phyloP scores from a whole-genome alignment of 2,329 filamentous ascomycete genomes.

The Alternaria gaisen region DNA sequence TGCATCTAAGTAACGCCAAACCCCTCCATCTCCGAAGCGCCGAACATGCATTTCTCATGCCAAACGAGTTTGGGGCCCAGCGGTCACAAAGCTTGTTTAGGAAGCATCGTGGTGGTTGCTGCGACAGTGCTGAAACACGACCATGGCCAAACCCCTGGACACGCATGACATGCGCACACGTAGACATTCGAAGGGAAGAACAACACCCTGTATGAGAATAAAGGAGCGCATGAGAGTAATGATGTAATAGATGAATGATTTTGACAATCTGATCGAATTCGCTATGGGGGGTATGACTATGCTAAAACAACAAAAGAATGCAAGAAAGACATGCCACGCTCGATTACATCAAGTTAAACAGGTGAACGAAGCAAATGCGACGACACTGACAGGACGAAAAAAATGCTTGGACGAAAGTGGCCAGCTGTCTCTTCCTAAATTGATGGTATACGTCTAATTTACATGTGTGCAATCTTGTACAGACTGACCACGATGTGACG shows the following conservation, averaged over 20 bases:
- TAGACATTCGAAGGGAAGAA: not conserved
- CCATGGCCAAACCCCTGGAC: not conserved
- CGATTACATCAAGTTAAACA: slow-evolving; percentile 26
- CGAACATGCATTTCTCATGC: slow-evolving; percentile 23
- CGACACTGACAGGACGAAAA: slow-evolving; percentile 4
- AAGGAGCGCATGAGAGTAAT: not conserved
- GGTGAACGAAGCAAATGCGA: slow-evolving; percentile 17
- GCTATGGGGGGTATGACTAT: slow-evolving; percentile 21
- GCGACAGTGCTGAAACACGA: slow-evolving; percentile 39
- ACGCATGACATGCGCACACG: slow-evolving; percentile 2
- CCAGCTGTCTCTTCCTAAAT: not conserved
- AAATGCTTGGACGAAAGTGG: slow-evolving; percentile 11
- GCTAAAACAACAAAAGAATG: slow-evolving; percentile 5
- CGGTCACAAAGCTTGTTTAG: slow-evolving; percentile 23
- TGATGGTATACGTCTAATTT: slow-evolving; percentile 7
- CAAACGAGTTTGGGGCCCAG: slow-evolving; percentile 22
- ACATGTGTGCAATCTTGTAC: slow-evolving; percentile 15
- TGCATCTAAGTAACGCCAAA: slow-evolving; percentile 12
- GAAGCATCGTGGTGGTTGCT: slow-evolving; percentile 28
- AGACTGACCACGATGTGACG: slow-evolving; percentile 10
- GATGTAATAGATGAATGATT: slow-evolving; percentile 6
- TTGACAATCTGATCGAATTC: slow-evolving; percentile 5
- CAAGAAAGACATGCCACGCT: slow-evolving; percentile 9
- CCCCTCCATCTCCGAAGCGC: slow-evolving; percentile 5
- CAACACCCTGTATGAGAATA: slow-evolving; percentile 1